Evolutionary conservation across 495 filamentous ascomycete species (phyloP).

Genomic region (Margaritispora aquatica): DNA sequence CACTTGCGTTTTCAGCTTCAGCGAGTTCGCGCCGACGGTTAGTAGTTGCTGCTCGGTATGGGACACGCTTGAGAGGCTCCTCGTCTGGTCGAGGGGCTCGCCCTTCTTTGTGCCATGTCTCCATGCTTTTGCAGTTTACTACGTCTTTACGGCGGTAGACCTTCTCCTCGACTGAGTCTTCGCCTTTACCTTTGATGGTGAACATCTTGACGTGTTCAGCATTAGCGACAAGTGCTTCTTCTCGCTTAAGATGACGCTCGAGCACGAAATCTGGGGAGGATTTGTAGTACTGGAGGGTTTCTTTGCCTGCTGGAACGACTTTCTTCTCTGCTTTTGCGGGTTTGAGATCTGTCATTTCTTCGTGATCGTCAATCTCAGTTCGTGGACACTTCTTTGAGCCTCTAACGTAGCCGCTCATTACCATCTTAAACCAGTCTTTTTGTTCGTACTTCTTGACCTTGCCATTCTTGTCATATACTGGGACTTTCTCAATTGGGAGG

Average conservation of each 20-base stretch:
- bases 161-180: constrained; percentile 62
- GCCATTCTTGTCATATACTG: constrained; percentile 64
- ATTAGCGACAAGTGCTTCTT: constrained; percentile 75
- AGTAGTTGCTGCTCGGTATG: constrained; percentile 84
- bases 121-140: constrained; percentile 77
- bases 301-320: constrained; percentile 64
- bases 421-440: constrained; percentile 80
- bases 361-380: constrained; percentile 67
- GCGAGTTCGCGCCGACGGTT: constrained; percentile 86
- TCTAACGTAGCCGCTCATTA: constrained; percentile 62
- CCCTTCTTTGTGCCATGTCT: constrained; percentile 98
- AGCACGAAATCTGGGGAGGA: constrained; percentile 80
- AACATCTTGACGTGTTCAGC: constrained; percentile 71
- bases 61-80: constrained; percentile 76
- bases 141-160: constrained; percentile 80
- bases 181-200: constrained; percentile 51
- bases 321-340: constrained; percentile 65
- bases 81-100: constrained; percentile 63
- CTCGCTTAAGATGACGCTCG: constrained; percentile 81
- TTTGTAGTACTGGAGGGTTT: constrained; percentile 81
- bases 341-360: constrained; percentile 70
- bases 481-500: constrained; percentile 67
- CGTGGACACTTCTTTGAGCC: constrained; percentile 26
- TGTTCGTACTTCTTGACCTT: constrained; percentile 65
- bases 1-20: constrained; percentile 67